Evolutionary conservation across 352 stramenopile genomes (phyloP).

Genomic region (Phytophthora agathidicida): DNA sequence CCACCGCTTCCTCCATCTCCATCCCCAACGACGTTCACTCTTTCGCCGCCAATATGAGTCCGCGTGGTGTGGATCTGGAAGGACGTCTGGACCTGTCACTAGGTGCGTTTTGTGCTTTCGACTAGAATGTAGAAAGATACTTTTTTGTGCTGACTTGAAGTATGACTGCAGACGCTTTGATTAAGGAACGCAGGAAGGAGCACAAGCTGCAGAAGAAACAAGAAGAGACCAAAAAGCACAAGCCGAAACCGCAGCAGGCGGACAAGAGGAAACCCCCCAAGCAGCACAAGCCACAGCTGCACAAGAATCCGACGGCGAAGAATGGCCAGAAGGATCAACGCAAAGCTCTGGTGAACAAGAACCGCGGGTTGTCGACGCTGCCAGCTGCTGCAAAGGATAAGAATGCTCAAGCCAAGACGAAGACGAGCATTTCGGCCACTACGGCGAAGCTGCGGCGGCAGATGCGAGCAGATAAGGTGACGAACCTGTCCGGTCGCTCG

Average conservation of each 20-base stretch:
- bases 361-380: constrained; percentile 35
- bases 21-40: constrained; percentile 23
- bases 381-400: constrained; percentile 9
- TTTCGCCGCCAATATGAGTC: constrained; percentile 23
- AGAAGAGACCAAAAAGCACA: constrained; percentile 34
- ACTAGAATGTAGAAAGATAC: constrained; percentile 10
- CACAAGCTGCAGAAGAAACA: constrained; percentile 54
- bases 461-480: constrained; percentile 19
- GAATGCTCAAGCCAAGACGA: constrained; percentile 20
- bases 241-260: constrained; percentile 20
- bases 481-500: not conserved
- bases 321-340: constrained; percentile 32
- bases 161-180: constrained; percentile 53
- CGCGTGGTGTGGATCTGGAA: constrained; percentile 42
- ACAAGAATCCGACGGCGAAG: constrained; percentile 23
- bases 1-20: constrained; percentile 21
- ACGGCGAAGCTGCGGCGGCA: constrained; percentile 36
- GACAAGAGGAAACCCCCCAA: constrained; percentile 26
- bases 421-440: constrained; percentile 42
- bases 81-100: constrained; percentile 51
- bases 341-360: constrained; percentile 54
- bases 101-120: constrained; percentile 22
- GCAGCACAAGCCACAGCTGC: constrained; percentile 18
- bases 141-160: constrained; percentile 6
- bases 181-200: constrained; percentile 72